phyloP scores from a whole-genome alignment of 1,284 basidiomycete species.

The Sanghuangporus sanghuang region DNA sequence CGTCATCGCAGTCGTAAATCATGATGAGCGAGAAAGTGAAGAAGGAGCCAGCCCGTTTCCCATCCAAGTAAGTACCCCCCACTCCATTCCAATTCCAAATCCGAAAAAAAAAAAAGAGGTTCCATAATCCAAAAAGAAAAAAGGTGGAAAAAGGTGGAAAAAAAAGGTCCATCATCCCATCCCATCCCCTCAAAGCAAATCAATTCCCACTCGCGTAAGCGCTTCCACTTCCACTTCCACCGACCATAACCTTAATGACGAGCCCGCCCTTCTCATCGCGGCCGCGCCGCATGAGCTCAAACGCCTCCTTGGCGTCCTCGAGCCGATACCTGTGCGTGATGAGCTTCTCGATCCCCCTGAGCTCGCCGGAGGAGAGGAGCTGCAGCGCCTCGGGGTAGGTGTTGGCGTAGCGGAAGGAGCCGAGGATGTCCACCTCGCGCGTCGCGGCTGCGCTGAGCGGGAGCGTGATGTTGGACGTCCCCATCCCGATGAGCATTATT shows the following conservation, averaged over 20 bases:
- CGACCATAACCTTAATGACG: constrained; percentile 86
- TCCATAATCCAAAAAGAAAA: neutral
- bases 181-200: neutral
- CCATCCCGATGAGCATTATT: constrained; percentile 95
- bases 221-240: constrained; percentile 9
- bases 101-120: neutral
- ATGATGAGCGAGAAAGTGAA: neutral
- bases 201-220: neutral
- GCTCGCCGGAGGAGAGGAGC: constrained; percentile 65
- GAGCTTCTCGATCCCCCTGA: constrained; percentile 65
- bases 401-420: constrained; percentile 87
- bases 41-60: neutral
- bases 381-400: constrained; percentile 82
- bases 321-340: constrained; percentile 79
- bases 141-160: too few species aligned
- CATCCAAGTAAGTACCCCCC: neutral
- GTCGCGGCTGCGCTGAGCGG: constrained; percentile 81
- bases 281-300: constrained; percentile 74
- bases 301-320: constrained; percentile 63
- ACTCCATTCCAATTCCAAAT: neutral
- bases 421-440: constrained; percentile 90
- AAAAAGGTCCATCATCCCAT: neutral
- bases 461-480: constrained; percentile 74
- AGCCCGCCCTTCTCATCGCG: constrained; percentile 72
- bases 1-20: neutral